Conservation (phyloP, 2,329 filamentous ascomycete species). For the Phialocephala subalpina region DNA sequence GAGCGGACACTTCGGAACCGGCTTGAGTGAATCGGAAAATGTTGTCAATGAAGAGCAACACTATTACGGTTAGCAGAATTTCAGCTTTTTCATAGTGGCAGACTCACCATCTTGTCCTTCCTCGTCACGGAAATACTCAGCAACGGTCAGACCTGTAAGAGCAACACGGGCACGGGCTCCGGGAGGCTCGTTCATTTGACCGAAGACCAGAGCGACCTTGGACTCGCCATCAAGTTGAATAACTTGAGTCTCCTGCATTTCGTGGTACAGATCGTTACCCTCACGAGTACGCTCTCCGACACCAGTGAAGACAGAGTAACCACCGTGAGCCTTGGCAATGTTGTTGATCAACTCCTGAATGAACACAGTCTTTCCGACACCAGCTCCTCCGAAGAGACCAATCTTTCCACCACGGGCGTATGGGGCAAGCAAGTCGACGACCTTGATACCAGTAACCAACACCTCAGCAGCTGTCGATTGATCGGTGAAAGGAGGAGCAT, state of each 20-base stretch:
- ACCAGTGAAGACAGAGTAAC: slow-evolving; percentile 99
- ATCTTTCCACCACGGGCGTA: slow-evolving; percentile 99
- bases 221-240: slow-evolving; percentile 99
- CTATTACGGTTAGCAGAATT: slow-evolving; percentile 52
- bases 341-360: slow-evolving; percentile 99
- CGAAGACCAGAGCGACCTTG: slow-evolving; percentile 99
- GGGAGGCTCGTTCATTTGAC: slow-evolving; percentile 99
- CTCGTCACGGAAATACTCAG: slow-evolving; percentile 81
- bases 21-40: slow-evolving; percentile 99
- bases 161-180: slow-evolving; percentile 99
- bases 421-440: slow-evolving; percentile 97
- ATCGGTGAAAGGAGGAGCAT: slow-evolving; percentile 90
- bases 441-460: slow-evolving; percentile 99
- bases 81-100: not conserved
- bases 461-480: slow-evolving; percentile 97
- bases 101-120: slow-evolving; percentile 85
- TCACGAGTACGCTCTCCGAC: slow-evolving; percentile 99
- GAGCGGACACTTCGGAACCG: slow-evolving; percentile 99
- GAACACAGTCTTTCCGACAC: slow-evolving; percentile 99
- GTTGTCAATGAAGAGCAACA: slow-evolving; percentile 99
- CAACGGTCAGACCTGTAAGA: slow-evolving; percentile 82
- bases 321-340: slow-evolving; percentile 99
- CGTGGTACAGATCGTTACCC: slow-evolving; percentile 99
- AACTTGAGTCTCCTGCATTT: slow-evolving; percentile 99
- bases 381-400: slow-evolving; percentile 99